Evolutionary conservation across 805 yeast genomes (phyloP).

Genomic region (Yarrowia hollandica): DNA sequence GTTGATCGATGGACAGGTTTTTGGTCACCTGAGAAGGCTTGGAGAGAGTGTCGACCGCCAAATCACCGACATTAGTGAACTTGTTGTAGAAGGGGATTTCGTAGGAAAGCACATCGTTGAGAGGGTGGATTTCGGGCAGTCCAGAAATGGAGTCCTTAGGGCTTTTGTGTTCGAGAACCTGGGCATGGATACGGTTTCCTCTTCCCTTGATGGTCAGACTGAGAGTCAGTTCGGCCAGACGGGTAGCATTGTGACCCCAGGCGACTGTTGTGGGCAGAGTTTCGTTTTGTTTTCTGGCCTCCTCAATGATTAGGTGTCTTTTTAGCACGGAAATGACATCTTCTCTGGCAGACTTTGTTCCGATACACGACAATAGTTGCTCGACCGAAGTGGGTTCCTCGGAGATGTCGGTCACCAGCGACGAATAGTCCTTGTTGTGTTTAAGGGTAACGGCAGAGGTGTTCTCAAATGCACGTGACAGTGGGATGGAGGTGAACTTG

Average conservation of each 20-base stretch:
- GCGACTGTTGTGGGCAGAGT: conserved; percentile 43
- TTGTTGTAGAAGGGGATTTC: conserved; percentile 62
- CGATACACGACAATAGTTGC: conserved; percentile 46
- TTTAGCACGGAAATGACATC: conserved; percentile 57
- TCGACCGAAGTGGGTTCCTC: conserved; percentile 41
- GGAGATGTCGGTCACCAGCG: background rate
- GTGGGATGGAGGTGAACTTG: conserved; percentile 20
- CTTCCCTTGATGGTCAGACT: conserved; percentile 83
- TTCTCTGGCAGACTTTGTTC: conserved; percentile 56
- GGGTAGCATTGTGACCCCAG: conserved; percentile 79
- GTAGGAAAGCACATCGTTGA: conserved; percentile 68
- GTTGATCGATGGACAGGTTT: conserved; percentile 78
- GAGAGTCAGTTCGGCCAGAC: conserved; percentile 75
- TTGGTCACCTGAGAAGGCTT: conserved; percentile 51
- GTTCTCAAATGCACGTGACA: background rate
- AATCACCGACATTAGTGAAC: conserved; percentile 46
- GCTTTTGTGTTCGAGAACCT: conserved; percentile 1
- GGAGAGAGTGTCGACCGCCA: conserved; percentile 37
- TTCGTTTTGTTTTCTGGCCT: background rate
- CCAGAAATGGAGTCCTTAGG: background rate
- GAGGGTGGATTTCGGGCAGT: conserved; percentile 30
- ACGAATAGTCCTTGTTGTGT: conserved; percentile 21
- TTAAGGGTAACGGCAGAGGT: background rate
- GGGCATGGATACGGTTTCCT: conserved; percentile 52
- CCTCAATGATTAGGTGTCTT: conserved; percentile 39